Conservation (phyloP, 352 stramenopile genomes). For the Phytopythium mirpurense region DNA sequence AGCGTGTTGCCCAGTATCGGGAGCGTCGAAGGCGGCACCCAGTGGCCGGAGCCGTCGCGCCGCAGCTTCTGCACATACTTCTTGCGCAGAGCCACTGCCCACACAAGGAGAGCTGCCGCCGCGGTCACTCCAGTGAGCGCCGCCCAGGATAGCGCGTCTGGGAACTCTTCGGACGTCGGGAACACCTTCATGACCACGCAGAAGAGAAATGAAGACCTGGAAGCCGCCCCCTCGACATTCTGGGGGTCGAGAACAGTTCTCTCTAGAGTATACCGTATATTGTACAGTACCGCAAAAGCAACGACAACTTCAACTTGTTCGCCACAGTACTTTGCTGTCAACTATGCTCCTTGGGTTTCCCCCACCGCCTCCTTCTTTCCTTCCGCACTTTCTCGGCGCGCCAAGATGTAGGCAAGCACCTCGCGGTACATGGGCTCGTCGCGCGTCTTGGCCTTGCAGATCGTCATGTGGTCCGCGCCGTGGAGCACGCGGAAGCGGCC, state of each 20-base stretch:
- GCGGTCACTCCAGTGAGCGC: background rate
- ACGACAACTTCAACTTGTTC: no score
- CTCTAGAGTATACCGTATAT: no score
- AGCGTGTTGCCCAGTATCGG: slow-evolving; percentile 20
- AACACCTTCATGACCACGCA: slow-evolving; percentile 3
- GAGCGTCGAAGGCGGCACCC: slow-evolving; percentile 9
- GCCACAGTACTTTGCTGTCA: no score
- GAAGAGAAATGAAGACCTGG: no score
- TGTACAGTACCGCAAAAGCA: no score
- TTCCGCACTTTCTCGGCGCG: no score
- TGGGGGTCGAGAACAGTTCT: no score
- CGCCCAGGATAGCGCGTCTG: background rate
- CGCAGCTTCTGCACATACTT: background rate
- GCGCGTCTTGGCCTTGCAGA: slow-evolving; percentile 75
- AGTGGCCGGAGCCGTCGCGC: background rate
- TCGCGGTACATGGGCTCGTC: slow-evolving; percentile 61
- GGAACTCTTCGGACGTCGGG: background rate
- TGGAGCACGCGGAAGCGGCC: slow-evolving; percentile 61
- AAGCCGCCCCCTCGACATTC: no score
- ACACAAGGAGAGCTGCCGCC: background rate
- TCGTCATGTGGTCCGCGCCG: slow-evolving; percentile 80
- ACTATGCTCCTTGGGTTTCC: no score
- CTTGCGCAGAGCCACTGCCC: background rate
- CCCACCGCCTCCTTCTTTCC: no score
- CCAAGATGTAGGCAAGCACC: slow-evolving; percentile 34